Conservation (phyloP, 1,284 basidiomycete species). For the Singerocomus inundabilis region DNA sequence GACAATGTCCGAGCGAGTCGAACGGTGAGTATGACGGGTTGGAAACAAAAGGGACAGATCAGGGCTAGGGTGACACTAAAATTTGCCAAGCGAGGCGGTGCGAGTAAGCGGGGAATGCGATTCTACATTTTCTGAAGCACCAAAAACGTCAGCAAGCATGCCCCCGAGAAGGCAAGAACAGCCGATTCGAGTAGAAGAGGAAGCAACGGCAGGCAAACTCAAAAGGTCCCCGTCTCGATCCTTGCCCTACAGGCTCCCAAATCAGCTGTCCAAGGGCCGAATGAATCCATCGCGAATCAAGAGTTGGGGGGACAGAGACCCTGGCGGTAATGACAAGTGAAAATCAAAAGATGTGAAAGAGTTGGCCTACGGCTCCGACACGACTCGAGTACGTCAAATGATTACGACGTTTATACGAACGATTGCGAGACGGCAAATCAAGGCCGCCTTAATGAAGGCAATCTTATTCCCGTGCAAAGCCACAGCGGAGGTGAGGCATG, state of each 20-base stretch:
- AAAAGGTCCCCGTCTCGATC: slow-evolving; percentile 25
- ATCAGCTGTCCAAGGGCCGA: slow-evolving; percentile 6
- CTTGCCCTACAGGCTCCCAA: background rate
- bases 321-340: slow-evolving; percentile 28
- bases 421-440: slow-evolving; percentile 26
- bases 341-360: slow-evolving; percentile 23
- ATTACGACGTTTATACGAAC: slow-evolving; percentile 8
- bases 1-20: slow-evolving; percentile 12
- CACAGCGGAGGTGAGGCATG: slow-evolving; percentile 1
- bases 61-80: slow-evolving; percentile 8
- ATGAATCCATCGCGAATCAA: slow-evolving; percentile 9
- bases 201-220: slow-evolving; percentile 10
- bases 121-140: slow-evolving; percentile 5
- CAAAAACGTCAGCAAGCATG: slow-evolving; percentile 15
- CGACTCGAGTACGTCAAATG: slow-evolving; percentile 30
- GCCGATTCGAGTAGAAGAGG: slow-evolving; percentile 3
- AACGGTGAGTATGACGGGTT: background rate
- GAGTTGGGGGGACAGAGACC: background rate
- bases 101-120: slow-evolving; percentile 10
- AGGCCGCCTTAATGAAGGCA: slow-evolving; percentile 20
- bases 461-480: slow-evolving; percentile 25
- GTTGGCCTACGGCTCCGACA: slow-evolving; percentile 23
- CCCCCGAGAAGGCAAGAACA: slow-evolving; percentile 3
- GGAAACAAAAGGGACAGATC: background rate
- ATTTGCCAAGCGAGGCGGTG: slow-evolving; percentile 3